Base-by-base conservation (phyloP, 2,329 filamentous ascomycete species). In the Xylariaceae sp. region DNA sequence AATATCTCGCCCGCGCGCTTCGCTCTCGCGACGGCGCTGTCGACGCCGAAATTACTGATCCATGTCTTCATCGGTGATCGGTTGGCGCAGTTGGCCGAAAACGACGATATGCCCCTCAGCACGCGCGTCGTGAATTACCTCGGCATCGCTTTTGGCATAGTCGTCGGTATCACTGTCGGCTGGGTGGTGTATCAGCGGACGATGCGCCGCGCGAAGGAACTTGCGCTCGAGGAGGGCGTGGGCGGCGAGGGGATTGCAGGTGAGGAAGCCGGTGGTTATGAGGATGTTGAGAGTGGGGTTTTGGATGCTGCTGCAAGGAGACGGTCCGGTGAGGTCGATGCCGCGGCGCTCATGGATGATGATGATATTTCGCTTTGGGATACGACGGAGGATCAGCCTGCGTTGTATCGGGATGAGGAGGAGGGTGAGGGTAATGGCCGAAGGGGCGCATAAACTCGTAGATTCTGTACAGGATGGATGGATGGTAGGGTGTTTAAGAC, bases 21-120 rank as follows among this genome's bases (percentile, higher is more conserved):
- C 76, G 87, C 87, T 37, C 73, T 92, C 51, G 93, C 94, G 4
- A 97, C 93, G 0, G 87, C 90, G 2, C 77, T 93, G 13, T 87
- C 92, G 9, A 84, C 81, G 11, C 94, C 94, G 5, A 99, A 97
- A 71, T 80, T 99, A 15, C 80, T 97, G 60, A 86, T 99, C 54
- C 90, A 96, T 71, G 85, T 96, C 67, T 99, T 97, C 76, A 91
- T 99, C 68, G 94, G 94, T 62, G 87, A 84, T 69, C 84, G 92
- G 57, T 79, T 99, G 13, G 91, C 90, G 50, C 80, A 87, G 55
- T 84, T 99, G 39, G 90, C 89, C n/a, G 89, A 96, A 68, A 83
- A 88, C 63, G 90, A 90, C 70, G 83, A 88, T 66, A 97, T 97
- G 93, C 86, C 89, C 61, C 75, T 82, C 2, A 81, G 82, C 63